Percentiles rank a stretch among this genome's conserved stretches.
Evolutionary conservation across 441 rosid genomes (phyloP).

Genomic region (Macaranga tanarius): DNA sequence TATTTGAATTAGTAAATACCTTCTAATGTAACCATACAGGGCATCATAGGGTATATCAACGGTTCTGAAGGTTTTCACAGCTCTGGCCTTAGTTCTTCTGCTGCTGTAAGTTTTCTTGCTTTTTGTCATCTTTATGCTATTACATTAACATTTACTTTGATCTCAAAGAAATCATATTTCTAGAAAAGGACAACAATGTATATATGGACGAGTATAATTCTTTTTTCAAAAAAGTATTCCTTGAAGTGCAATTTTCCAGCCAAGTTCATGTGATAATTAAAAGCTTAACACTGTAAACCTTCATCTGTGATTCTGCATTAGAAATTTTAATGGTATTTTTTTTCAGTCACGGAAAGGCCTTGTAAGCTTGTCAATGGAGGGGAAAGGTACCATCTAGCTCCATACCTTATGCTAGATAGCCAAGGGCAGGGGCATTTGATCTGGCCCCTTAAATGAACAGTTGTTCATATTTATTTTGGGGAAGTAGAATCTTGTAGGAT

Average conservation of each 20-base stretch:
- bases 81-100: constrained; percentile 98
- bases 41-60: constrained; percentile 77
- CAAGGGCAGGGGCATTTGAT: too few species aligned
- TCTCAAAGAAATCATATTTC: background rate
- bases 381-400: too few species aligned
- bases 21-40: constrained; percentile 48
- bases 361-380: too few species aligned
- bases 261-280: constrained; percentile 4
- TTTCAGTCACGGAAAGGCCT: too few species aligned
- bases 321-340: too few species aligned
- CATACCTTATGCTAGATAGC: too few species aligned
- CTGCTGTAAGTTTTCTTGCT: constrained; percentile 71
- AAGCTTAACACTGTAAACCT: background rate
- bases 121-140: constrained; percentile 18
- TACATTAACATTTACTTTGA: background rate
- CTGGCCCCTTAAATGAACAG: too few species aligned
- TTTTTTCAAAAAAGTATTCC: background rate
- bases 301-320: background rate
- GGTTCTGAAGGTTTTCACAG: constrained; percentile 90
- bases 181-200: background rate
- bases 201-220: background rate
- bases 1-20: constrained; percentile 20
- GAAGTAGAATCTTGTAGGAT: too few species aligned
- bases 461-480: too few species aligned
- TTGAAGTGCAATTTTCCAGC: background rate